Evolutionary conservation across 768 basidiomycete genomes (phyloP).

Genomic region (Rhodotorula diobovata): DNA sequence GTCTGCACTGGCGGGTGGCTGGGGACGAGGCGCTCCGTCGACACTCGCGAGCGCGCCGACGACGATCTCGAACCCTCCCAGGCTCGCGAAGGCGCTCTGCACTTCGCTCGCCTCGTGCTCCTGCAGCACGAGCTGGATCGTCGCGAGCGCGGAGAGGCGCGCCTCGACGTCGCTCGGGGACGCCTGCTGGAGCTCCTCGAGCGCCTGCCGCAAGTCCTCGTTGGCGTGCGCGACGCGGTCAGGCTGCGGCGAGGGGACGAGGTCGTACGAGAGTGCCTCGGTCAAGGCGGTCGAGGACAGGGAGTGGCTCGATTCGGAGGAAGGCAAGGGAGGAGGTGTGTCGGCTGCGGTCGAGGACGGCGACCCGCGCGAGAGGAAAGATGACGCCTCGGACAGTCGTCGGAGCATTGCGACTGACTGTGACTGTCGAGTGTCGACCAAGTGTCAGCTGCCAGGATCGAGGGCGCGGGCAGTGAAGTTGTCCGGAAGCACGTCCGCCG

Average conservation of each 20-base stretch:
- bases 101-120: neutral
- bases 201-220: neutral
- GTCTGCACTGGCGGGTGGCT: no score
- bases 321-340: neutral
- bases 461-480: no score
- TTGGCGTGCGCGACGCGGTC: neutral
- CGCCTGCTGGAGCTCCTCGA: constrained; percentile 6
- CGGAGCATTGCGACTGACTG: neutral
- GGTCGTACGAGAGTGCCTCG: constrained; percentile 10
- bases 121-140: neutral
- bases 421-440: neutral
- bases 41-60: constrained; percentile 7
- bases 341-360: neutral
- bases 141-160: neutral
- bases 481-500: no score
- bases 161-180: neutral
- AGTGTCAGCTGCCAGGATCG: no score
- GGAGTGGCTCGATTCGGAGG: neutral
- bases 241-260: neutral
- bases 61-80: constrained; percentile 11
- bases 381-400: neutral
- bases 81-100: neutral
- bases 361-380: neutral
- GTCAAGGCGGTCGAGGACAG: neutral
- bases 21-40: neutral